A percentile compares a stretch with the other conserved stretches of the same genome.
Evolutionary conservation across 2,329 filamentous ascomycete genomes (phyloP).

Genomic region (Talaromyces piceae): DNA sequence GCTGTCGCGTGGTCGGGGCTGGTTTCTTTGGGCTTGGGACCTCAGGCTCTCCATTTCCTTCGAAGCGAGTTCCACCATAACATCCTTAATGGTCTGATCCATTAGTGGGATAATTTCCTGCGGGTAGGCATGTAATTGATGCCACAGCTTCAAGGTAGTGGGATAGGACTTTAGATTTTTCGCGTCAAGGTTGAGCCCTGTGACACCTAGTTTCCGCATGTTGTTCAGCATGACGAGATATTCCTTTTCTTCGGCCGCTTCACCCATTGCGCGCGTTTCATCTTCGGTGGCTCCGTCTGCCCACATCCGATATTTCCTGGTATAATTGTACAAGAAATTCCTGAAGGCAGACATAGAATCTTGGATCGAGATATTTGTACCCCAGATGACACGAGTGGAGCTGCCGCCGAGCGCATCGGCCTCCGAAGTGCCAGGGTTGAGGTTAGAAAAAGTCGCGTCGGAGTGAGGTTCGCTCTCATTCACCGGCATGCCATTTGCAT

Average conservation of each 20-base stretch:
- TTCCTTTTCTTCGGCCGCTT: constrained; percentile 68
- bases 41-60: constrained; percentile 67
- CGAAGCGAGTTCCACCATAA: constrained; percentile 82
- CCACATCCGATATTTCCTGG: constrained; percentile 89
- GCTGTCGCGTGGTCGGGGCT: constrained; percentile 43
- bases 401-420: constrained; percentile 78
- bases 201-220: constrained; percentile 81
- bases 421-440: constrained; percentile 81
- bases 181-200: constrained; percentile 79
- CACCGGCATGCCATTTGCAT: constrained; percentile 55
- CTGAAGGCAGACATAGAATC: constrained; percentile 84
- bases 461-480: constrained; percentile 44
- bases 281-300: constrained; percentile 74
- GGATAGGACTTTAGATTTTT: constrained; percentile 89
- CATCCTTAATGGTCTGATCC: constrained; percentile 89
- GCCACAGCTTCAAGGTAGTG: constrained; percentile 85
- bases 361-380: constrained; percentile 89
- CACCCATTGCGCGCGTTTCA: constrained; percentile 58
- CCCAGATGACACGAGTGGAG: constrained; percentile 84
- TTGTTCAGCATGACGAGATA: constrained; percentile 81
- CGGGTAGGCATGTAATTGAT: constrained; percentile 88
- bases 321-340: constrained; percentile 86
- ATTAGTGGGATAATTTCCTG: constrained; percentile 95
- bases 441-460: constrained; percentile 59
- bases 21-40: constrained; percentile 44